Evolutionary conservation across 2,329 filamentous ascomycete genomes (phyloP), one percentile per base, ranked within the genome.

Genomic region (Sporothrix euskadiensis): DNA sequence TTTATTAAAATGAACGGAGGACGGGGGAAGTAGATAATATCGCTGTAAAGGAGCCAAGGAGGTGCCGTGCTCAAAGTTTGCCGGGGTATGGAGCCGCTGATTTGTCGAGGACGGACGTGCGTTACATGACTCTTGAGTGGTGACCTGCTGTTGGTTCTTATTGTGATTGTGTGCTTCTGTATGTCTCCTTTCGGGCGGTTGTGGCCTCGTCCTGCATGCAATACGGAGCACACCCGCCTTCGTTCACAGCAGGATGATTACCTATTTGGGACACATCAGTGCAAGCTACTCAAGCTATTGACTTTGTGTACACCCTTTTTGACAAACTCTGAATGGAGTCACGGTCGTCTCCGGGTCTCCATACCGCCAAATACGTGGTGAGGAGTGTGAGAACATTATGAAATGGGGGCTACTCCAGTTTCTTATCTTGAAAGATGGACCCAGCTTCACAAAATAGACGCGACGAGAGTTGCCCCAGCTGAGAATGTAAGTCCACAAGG

Each of bases 241-340:
- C 8, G 30, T n/a, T 69, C 26, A 49, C 30, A 39, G 6, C 16
- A 39, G 30, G 65, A 69, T 69, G 39, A 52, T 35, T 69, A 8
- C 44, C 26, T 14, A 16, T 69, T 39, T 39, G 47, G 65, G 65
- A 35, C 39, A 69, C 49, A 56, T 14, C 5, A 12, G 12, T 69
- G 6, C 47, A 69, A n/a, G 47, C 47, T 54, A 70, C 32, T 57
- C 47, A 69, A n/a, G 47, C 47, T 54, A 70, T 47, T 57, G 52
- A 3, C 68, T 47, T 7, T 59, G 14, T 41, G 9, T 32, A 22
- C 44, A 49, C 44, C 14, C n/a, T 44, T n/a, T n/a, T 22, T 22
- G 35, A 65, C n/a, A 30, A 2, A 41, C 56, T 35, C 12, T 19
- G 5, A 35, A 16, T 61, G 14, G 57, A 52, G 41, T 12, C 26